Evolutionary conservation across 805 yeast genomes (phyloP).

Genomic region (Pichia ethanolica): DNA sequence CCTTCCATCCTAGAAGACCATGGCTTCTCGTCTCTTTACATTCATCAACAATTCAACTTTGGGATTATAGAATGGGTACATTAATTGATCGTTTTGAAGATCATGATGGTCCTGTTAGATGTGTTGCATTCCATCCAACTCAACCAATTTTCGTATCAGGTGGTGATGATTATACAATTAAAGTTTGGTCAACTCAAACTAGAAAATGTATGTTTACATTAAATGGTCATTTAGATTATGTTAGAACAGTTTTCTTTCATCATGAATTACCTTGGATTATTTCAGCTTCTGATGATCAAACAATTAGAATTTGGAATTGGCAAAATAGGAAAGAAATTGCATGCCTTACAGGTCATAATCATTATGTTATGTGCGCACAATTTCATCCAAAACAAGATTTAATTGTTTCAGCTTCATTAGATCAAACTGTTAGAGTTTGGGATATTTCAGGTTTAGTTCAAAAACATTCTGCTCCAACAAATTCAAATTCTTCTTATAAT

Average conservation of each 20-base stretch:
- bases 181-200: slow-evolving; percentile 92
- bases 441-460: slow-evolving; percentile 92
- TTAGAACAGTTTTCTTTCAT: slow-evolving; percentile 91
- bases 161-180: slow-evolving; percentile 92
- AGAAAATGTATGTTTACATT: slow-evolving; percentile 88
- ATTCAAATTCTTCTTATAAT: slow-evolving; percentile 15
- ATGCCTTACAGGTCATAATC: slow-evolving; percentile 95
- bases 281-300: slow-evolving; percentile 95
- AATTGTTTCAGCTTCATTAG: slow-evolving; percentile 91
- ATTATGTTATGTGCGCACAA: slow-evolving; percentile 96
- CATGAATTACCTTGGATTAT: slow-evolving; percentile 96
- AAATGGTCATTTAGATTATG: slow-evolving; percentile 90
- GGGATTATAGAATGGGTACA: slow-evolving; percentile 99
- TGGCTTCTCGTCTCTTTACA: slow-evolving; percentile 92
- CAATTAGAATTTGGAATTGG: slow-evolving; percentile 99
- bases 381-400: slow-evolving; percentile 95
- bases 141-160: slow-evolving; percentile 97
- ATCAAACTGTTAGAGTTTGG: slow-evolving; percentile 99
- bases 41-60: slow-evolving; percentile 96
- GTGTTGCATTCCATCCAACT: slow-evolving; percentile 93
- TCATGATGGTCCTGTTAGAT: slow-evolving; percentile 97
- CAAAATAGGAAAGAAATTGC: slow-evolving; percentile 97
- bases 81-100: slow-evolving; percentile 93
- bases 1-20: slow-evolving; percentile 97
- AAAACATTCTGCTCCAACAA: slow-evolving; percentile 79